phyloP scores from a whole-genome alignment of 139 green algal genomes.

The Zygnema cylindricum region DNA sequence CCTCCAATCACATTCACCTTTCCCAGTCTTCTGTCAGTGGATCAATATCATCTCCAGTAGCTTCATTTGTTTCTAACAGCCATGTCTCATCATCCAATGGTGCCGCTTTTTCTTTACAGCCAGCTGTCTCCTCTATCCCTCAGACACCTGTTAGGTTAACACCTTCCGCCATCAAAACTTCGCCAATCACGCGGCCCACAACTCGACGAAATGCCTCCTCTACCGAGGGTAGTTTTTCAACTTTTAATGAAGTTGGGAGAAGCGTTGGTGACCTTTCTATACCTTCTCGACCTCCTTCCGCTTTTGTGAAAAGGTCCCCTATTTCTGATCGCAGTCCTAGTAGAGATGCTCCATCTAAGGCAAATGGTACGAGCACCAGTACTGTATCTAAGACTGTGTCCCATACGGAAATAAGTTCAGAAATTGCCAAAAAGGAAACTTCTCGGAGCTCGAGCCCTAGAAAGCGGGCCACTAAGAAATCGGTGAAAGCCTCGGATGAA shows the following conservation, averaged over 20 bases:
- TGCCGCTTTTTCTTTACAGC: background rate
- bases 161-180: background rate
- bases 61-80: background rate
- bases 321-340: background rate
- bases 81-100: background rate
- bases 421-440: background rate
- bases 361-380: background rate
- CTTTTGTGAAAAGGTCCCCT: background rate
- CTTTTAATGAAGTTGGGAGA: background rate
- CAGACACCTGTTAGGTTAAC: background rate
- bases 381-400: background rate
- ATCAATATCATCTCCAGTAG: background rate
- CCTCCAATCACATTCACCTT: background rate
- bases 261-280: background rate
- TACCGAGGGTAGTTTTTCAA: background rate
- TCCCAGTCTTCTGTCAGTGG: background rate
- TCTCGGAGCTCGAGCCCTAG: background rate
- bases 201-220: background rate
- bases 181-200: background rate
- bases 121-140: background rate
- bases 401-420: background rate
- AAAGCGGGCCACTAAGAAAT: no score
- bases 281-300: background rate
- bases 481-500: no score
- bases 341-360: background rate